Evolutionary conservation across 2,329 filamentous ascomycete genomes (phyloP).

Genomic region (Fusarium guadeloupense): DNA sequence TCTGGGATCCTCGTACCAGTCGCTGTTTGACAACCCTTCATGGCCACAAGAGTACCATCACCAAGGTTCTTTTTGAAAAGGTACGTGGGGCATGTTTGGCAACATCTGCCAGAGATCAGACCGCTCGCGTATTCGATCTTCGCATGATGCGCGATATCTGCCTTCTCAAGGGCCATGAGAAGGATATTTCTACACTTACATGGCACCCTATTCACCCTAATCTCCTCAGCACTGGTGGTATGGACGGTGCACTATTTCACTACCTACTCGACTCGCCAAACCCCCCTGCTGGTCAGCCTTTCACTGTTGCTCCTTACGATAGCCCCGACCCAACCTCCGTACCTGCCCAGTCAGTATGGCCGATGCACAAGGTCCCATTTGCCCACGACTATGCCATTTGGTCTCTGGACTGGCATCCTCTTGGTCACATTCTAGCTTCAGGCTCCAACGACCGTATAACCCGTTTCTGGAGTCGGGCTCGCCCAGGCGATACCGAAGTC

Average conservation of each 20-base stretch:
- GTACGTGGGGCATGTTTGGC: constrained; percentile 86
- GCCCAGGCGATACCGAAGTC: constrained; percentile 86
- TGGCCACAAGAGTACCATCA: constrained; percentile 97
- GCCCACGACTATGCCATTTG: constrained; percentile 96
- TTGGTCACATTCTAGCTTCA: constrained; percentile 93
- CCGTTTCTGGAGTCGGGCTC: constrained; percentile 91
- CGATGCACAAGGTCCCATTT: constrained; percentile 84
- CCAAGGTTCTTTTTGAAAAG: constrained; percentile 89
- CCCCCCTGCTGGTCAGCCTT: constrained; percentile 75
- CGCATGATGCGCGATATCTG: constrained; percentile 99
- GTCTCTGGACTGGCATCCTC: constrained; percentile 97
- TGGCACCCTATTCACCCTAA: constrained; percentile 96
- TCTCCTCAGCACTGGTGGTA: constrained; percentile 87
- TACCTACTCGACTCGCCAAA: constrained; percentile 97
- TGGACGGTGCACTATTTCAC: constrained; percentile 89
- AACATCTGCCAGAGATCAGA: constrained; percentile 92
- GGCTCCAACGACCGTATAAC: constrained; percentile 97
- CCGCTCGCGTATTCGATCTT: constrained; percentile 91
- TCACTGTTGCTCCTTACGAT: constrained; percentile 84
- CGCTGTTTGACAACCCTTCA: constrained; percentile 93
- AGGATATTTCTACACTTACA: constrained; percentile 89
- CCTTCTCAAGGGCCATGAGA: constrained; percentile 92
- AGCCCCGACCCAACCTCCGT: constrained; percentile 80
- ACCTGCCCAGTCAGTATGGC: constrained; percentile 89
- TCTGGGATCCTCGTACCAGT: constrained; percentile 95